These are phyloP conservation scores for Trichophyton simii DNA, from an alignment of 2,329 filamentous ascomycete genomes.

Conservation along the genomic window DNA sequence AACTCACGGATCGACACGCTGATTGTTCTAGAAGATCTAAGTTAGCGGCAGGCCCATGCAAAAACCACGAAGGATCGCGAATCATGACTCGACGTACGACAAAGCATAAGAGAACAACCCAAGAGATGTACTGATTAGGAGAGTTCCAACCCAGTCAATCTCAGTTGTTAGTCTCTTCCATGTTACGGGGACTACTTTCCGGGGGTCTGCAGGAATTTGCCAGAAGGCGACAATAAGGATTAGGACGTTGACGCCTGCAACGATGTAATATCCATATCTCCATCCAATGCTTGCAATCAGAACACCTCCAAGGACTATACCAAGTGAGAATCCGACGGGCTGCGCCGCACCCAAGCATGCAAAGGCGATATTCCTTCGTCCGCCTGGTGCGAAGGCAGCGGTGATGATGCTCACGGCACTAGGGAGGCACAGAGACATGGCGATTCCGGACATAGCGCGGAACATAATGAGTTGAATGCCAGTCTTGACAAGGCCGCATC, in stretches of 20 bases:
- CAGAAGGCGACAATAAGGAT: slow-evolving; percentile 7
- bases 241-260: slow-evolving; percentile 28
- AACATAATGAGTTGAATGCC: slow-evolving; percentile 35
- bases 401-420: slow-evolving; percentile 38
- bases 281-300: slow-evolving; percentile 41
- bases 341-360: slow-evolving; percentile 38
- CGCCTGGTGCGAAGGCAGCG: slow-evolving; percentile 32
- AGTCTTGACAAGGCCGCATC: slow-evolving; percentile 28
- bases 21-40: slow-evolving; percentile 9
- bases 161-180: slow-evolving; percentile 6
- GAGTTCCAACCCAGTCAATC: slow-evolving; percentile 44
- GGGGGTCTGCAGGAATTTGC: slow-evolving; percentile 10
- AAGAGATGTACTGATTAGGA: slow-evolving; percentile 35
- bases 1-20: slow-evolving; percentile 44
- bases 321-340: slow-evolving; percentile 39
- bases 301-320: slow-evolving; percentile 39
- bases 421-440: slow-evolving; percentile 35
- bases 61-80: background rate
- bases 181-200: slow-evolving; percentile 7
- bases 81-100: slow-evolving; percentile 25
- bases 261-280: slow-evolving; percentile 41
- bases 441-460: slow-evolving; percentile 34
- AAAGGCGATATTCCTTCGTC: slow-evolving; percentile 40
- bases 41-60: background rate
- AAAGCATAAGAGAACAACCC: slow-evolving; percentile 43